Conservation (phyloP, 495 filamentous ascomycete species). For the Aspergillus wentii region DNA sequence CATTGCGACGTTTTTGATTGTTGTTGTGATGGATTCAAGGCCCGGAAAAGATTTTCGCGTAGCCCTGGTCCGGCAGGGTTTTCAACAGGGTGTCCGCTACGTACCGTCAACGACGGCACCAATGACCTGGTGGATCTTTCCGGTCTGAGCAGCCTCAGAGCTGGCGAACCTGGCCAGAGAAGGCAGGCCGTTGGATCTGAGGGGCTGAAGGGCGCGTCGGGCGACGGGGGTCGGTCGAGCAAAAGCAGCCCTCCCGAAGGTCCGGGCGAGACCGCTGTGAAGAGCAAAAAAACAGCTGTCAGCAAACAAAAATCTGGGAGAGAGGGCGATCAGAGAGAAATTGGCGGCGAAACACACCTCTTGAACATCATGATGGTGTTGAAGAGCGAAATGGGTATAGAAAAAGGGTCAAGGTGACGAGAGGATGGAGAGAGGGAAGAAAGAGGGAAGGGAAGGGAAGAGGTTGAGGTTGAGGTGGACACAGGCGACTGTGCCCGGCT, state of each 20-base stretch:
- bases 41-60: constrained; percentile 45
- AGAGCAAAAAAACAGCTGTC: constrained; percentile 22
- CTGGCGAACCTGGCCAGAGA: constrained; percentile 69
- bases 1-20: constrained; percentile 33
- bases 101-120: constrained; percentile 67
- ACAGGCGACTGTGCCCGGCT: constrained; percentile 27
- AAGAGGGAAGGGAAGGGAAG: constrained; percentile 37
- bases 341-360: constrained; percentile 56
- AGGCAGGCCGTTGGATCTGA: constrained; percentile 53
- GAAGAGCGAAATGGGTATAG: constrained; percentile 41
- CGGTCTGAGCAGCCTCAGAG: constrained; percentile 56
- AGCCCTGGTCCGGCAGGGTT: constrained; percentile 22
- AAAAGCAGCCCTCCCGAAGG: constrained; percentile 71
- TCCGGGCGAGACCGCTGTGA: constrained; percentile 71
- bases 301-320: constrained; percentile 37
- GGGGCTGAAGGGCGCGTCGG: constrained; percentile 64
- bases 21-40: constrained; percentile 27
- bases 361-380: constrained; percentile 75
- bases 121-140: constrained; percentile 85
- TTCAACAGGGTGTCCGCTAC: constrained; percentile 25
- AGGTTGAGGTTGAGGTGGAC: constrained; percentile 40
- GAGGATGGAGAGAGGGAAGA: constrained; percentile 29
- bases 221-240: constrained; percentile 63
- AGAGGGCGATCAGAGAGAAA: constrained; percentile 36
- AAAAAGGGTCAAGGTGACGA: constrained; percentile 24